phyloP scores from a whole-genome alignment of 2,329 filamentous ascomycete species.

The Aureobasidium sp. region DNA sequence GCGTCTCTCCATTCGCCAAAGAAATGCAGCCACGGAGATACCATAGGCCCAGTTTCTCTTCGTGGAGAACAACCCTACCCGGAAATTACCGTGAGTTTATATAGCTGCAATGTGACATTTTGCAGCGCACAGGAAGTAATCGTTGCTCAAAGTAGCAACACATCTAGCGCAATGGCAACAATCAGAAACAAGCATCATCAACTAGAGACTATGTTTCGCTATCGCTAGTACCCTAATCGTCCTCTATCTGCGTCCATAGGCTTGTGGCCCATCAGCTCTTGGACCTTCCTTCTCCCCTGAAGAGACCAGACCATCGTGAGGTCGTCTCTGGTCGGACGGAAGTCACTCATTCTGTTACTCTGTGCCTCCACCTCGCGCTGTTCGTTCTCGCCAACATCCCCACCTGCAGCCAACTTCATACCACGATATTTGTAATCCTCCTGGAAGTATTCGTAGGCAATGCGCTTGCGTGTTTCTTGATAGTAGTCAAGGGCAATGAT shows the following conservation, averaged over 20 bases:
- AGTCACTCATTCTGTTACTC: neutral
- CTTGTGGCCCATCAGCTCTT: neutral
- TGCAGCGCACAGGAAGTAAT: no score
- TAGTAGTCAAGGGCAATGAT: neutral
- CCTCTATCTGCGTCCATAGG: neutral
- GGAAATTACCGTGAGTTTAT: no score
- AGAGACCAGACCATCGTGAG: neutral
- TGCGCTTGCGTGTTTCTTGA: neutral
- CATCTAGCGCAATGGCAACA: no score
- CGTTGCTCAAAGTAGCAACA: no score
- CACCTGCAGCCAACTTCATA: neutral
- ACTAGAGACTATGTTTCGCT: no score
- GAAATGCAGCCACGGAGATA: no score
- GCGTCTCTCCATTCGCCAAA: no score
- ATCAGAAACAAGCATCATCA: no score
- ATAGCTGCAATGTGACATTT: no score
- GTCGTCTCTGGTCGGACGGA: neutral
- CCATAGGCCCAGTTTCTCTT: no score
- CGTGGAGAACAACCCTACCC: no score
- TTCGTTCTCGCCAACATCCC: neutral
- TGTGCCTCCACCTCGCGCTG: neutral
- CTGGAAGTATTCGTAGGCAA: neutral
- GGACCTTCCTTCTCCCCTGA: neutral
- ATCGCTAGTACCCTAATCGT: neutral
- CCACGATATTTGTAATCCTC: neutral